Conservation (phyloP, 257 asterid genomes). For the Penstemon davidsonii region DNA sequence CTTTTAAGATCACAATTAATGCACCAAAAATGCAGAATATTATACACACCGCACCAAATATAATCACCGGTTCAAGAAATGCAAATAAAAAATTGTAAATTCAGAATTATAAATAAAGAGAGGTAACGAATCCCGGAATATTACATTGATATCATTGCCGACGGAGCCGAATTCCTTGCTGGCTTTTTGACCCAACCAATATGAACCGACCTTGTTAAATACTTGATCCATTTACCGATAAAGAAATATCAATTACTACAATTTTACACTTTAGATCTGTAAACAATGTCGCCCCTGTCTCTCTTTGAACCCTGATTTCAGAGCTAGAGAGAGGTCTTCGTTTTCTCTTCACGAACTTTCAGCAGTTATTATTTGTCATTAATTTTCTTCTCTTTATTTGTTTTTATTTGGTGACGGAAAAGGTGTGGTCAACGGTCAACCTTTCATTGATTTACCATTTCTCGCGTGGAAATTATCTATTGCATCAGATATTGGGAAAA, state of each 20-base stretch:
- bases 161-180: slow-evolving; percentile 71
- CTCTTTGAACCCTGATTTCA: neutral
- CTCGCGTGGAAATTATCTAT: too few species aligned
- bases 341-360: too few species aligned
- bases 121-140: slow-evolving; percentile 12
- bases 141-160: slow-evolving; percentile 73
- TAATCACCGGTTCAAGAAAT: slow-evolving; percentile 17
- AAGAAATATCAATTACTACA: neutral
- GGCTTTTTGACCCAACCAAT: slow-evolving; percentile 77
- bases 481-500: too few species aligned
- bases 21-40: neutral
- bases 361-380: too few species aligned
- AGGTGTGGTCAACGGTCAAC: too few species aligned
- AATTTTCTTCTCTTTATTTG: too few species aligned
- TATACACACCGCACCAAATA: slow-evolving; percentile 1
- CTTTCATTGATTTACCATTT: too few species aligned
- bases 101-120: neutral
- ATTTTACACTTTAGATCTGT: neutral
- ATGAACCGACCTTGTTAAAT: slow-evolving; percentile 76
- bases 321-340: neutral
- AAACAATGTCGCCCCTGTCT: neutral
- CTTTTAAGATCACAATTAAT: neutral
- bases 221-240: slow-evolving; percentile 64
- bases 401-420: too few species aligned
- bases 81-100: neutral